Evolutionary conservation across 2,329 filamentous ascomycete genomes (phyloP).

Genomic region (Akanthomyces dipterigenus): DNA sequence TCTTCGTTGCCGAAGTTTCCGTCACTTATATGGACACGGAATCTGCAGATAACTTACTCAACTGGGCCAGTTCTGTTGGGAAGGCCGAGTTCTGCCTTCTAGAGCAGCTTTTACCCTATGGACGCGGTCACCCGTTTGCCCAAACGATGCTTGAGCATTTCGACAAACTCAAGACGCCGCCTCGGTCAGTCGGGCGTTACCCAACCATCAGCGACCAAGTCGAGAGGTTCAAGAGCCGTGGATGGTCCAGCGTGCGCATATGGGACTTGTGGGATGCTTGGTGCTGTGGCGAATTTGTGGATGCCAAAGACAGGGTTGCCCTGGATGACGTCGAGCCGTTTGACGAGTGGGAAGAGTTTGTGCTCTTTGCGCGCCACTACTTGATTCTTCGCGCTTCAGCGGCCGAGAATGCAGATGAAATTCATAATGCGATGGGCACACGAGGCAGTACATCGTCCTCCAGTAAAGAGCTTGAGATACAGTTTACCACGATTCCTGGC

Average conservation of each 20-base stretch:
- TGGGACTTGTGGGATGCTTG: slow-evolving; percentile 78
- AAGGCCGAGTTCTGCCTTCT: slow-evolving; percentile 77
- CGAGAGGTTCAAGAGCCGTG: slow-evolving; percentile 58
- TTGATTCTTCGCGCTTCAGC: slow-evolving; percentile 61
- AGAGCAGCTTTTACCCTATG: slow-evolving; percentile 79
- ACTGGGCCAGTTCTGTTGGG: slow-evolving; percentile 67
- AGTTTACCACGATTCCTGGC: not conserved
- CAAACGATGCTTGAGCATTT: slow-evolving; percentile 81
- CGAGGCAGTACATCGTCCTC: not conserved
- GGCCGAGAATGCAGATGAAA: not conserved
- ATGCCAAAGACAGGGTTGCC: slow-evolving; percentile 46
- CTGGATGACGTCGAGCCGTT: slow-evolving; percentile 75
- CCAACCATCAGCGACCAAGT: slow-evolving; percentile 59
- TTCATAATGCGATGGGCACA: not conserved
- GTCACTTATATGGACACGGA: slow-evolving; percentile 80
- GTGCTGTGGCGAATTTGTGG: slow-evolving; percentile 62
- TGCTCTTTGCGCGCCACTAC: slow-evolving; percentile 78
- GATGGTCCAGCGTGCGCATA: slow-evolving; percentile 58
- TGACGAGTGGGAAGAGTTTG: slow-evolving; percentile 95
- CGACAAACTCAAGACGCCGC: slow-evolving; percentile 68
- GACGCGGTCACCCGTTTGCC: slow-evolving; percentile 74
- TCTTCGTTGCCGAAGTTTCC: slow-evolving; percentile 86
- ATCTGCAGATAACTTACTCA: slow-evolving; percentile 66
- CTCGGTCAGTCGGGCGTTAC: slow-evolving; percentile 68
- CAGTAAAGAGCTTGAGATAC: not conserved